These are phyloP conservation scores for Thermothielavioides terrestris DNA, from an alignment of 495 filamentous ascomycete genomes.

Conservation along the genomic window DNA sequence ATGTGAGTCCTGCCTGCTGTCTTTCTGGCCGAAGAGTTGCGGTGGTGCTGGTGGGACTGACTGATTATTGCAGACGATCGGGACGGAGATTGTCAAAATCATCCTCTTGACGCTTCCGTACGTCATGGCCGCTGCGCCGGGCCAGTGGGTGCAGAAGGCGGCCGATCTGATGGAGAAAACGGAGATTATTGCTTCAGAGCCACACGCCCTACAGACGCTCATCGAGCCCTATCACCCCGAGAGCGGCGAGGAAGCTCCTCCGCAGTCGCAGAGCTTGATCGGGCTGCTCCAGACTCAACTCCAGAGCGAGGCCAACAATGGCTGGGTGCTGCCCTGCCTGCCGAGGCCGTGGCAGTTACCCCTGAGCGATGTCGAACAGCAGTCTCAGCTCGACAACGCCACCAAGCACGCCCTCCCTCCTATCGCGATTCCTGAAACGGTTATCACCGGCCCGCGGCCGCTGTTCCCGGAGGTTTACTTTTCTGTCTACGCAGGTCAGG, in stretches of 20 bases:
- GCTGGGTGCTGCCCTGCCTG: slow-evolving; percentile 72
- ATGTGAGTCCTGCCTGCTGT: slow-evolving; percentile 49
- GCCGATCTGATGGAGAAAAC: slow-evolving; percentile 79
- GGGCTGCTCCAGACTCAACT: slow-evolving; percentile 78
- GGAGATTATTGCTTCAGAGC: slow-evolving; percentile 78
- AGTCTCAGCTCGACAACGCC: slow-evolving; percentile 48
- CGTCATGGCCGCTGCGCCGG: slow-evolving; percentile 62
- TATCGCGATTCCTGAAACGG: slow-evolving; percentile 64
- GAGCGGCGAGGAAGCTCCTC: slow-evolving; percentile 26
- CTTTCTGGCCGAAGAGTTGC: neutral
- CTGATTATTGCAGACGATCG: slow-evolving; percentile 49
- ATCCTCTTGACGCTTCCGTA: slow-evolving; percentile 92
- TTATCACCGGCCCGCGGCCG: slow-evolving; percentile 61
- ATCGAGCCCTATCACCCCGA: slow-evolving; percentile 73
- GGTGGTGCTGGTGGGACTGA: slow-evolving; percentile 9
- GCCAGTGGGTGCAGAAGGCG: slow-evolving; percentile 58
- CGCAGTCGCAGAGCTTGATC: slow-evolving; percentile 54
- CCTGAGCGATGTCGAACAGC: slow-evolving; percentile 38
- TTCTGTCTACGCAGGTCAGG: slow-evolving; percentile 83
- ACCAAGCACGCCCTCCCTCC: slow-evolving; percentile 66
- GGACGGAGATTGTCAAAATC: slow-evolving; percentile 88
- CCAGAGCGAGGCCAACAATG: slow-evolving; percentile 55
- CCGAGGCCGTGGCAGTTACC: slow-evolving; percentile 73
- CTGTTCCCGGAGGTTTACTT: slow-evolving; percentile 89
- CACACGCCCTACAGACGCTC: slow-evolving; percentile 69